Conservation (phyloP, 306 rosid genomes). For the Cucurbita pepo region DNA sequence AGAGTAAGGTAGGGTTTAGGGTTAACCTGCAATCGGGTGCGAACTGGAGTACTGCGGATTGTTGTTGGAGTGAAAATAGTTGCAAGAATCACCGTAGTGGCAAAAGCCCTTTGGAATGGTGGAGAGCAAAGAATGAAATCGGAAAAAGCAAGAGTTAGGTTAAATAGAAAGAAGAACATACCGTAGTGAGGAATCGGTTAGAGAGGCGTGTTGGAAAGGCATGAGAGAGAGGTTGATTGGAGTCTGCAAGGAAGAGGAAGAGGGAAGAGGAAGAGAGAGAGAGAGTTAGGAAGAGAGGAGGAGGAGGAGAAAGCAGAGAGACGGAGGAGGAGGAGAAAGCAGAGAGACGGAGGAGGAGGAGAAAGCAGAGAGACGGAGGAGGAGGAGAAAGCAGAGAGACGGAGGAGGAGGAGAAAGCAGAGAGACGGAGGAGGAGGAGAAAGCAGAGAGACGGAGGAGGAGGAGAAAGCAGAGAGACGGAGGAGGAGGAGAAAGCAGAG, state of each 20-base stretch:
- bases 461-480: too few relatives aligned
- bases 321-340: neutral
- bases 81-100: slow-evolving; percentile 61
- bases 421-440: neutral
- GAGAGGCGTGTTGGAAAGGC: slow-evolving; percentile 29
- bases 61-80: slow-evolving; percentile 49
- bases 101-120: slow-evolving; percentile 34
- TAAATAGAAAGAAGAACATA: neutral
- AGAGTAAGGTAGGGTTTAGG: too few relatives aligned
- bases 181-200: slow-evolving; percentile 52
- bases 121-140: neutral
- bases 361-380: neutral
- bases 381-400: neutral
- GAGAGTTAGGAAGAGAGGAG: neutral
- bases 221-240: slow-evolving; percentile 11
- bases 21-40: slow-evolving; percentile 20
- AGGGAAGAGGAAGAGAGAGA: too few relatives aligned
- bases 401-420: too few relatives aligned
- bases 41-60: slow-evolving; percentile 10
- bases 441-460: neutral
- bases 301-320: neutral
- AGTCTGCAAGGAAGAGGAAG: slow-evolving; percentile 7
- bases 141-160: neutral
- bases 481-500: neutral
- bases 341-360: neutral